Evolutionary conservation across 768 basidiomycete species (phyloP).

Genomic region (Hebeloma cylindrosporum): DNA sequence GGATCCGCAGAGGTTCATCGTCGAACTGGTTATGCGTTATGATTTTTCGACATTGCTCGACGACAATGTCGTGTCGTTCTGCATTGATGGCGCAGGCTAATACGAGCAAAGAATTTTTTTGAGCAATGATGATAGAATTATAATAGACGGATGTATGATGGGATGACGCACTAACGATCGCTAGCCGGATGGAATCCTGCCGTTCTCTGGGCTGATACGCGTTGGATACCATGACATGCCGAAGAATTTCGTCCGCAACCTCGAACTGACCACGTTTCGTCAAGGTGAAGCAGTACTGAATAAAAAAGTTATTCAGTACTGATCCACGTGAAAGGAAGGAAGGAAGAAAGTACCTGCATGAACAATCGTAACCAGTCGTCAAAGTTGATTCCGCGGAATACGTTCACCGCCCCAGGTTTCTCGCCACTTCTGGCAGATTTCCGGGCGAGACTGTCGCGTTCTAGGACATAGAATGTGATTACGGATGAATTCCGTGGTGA

Average conservation of each 20-base stretch:
- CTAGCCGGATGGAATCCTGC: slow-evolving; percentile 73
- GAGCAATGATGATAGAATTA: background rate
- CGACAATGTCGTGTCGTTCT: slow-evolving; percentile 53
- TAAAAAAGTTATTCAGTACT: background rate
- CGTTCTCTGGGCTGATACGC: slow-evolving; percentile 61
- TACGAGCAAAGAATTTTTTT: slow-evolving; percentile 1
- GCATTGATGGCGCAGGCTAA: slow-evolving; percentile 73
- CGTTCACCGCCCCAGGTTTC: slow-evolving; percentile 48
- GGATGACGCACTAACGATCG: slow-evolving; percentile 63
- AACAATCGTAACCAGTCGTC: slow-evolving; percentile 85
- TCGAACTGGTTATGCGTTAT: slow-evolving; percentile 80
- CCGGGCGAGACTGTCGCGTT: slow-evolving; percentile 54
- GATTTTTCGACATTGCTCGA: slow-evolving; percentile 77
- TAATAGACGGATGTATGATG: background rate
- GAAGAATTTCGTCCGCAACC: slow-evolving; percentile 70
- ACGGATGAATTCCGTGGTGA: background rate
- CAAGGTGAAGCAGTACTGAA: slow-evolving; percentile 73
- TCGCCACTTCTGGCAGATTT: slow-evolving; percentile 44
- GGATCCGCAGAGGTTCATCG: slow-evolving; percentile 79
- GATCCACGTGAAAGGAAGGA: background rate
- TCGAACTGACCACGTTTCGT: slow-evolving; percentile 64
- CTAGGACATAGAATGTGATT: slow-evolving; percentile 30
- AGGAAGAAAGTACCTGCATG: slow-evolving; percentile 65
- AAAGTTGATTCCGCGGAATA: slow-evolving; percentile 80
- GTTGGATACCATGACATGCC: slow-evolving; percentile 73